Evolutionary conservation across 2,329 filamentous ascomycete genomes (phyloP).

Genomic region (Phaeoacremonium minimum): DNA sequence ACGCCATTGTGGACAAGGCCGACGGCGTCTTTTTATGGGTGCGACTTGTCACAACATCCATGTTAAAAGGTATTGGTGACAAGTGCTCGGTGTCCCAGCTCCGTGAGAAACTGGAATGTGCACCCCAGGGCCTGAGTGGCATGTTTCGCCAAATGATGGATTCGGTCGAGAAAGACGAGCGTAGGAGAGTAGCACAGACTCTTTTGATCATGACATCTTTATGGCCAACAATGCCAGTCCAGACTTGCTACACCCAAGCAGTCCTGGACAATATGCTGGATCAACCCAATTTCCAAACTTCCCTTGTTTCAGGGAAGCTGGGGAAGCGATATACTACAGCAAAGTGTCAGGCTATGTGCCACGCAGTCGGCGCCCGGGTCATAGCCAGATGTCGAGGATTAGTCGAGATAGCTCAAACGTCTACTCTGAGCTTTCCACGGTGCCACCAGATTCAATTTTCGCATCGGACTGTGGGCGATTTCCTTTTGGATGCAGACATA

Average conservation of each 20-base stretch:
- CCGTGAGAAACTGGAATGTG: not conserved
- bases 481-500: not conserved
- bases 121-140: not conserved
- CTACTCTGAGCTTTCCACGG: not conserved
- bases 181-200: not conserved
- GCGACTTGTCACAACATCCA: not conserved
- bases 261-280: not conserved
- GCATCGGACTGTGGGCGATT: constrained; percentile 1
- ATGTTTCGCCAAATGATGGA: constrained; percentile 1
- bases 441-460: not conserved
- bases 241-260: not conserved
- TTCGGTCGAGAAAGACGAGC: not conserved
- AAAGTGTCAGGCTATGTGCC: not conserved
- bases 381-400: constrained; percentile 3
- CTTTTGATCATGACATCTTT: constrained; percentile 2
- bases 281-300: not conserved
- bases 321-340: not conserved
- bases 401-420: not conserved
- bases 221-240: not conserved
- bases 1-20: not conserved
- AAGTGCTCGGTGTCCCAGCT: constrained; percentile 1
- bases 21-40: constrained; percentile 3
- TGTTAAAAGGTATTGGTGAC: constrained; percentile 2
- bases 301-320: not conserved
- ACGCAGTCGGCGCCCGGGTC: not conserved